Conservation (phyloP, 352 stramenopile species). For the Proteromonas lacertae region DNA sequence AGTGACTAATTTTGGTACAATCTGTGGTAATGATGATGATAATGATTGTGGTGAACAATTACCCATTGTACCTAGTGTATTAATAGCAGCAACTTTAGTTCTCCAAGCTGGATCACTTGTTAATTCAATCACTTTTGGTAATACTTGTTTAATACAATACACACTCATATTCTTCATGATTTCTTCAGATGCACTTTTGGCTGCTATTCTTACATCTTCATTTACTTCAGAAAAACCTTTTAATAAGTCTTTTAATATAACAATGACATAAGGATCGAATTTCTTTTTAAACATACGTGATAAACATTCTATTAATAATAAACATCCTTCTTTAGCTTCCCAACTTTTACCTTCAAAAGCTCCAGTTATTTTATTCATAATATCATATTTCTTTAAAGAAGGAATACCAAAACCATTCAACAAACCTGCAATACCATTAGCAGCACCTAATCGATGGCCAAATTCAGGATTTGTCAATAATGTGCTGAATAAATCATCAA, state of each 20-base stretch:
- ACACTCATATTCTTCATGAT: constrained; percentile 96
- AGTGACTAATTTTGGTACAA: constrained; percentile 62
- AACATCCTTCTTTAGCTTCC: constrained; percentile 40
- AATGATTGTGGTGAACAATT: constrained; percentile 94
- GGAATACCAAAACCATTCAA: constrained; percentile 95
- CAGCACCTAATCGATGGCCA: constrained; percentile 28
- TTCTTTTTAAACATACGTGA: constrained; percentile 72
- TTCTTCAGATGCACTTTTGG: constrained; percentile 47
- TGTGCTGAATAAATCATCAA: constrained; percentile 2
- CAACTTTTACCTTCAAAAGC: constrained; percentile 12
- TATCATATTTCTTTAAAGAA: constrained; percentile 74
- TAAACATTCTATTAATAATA: constrained; percentile 89
- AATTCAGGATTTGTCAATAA: constrained; percentile 7
- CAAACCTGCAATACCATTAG: constrained; percentile 81
- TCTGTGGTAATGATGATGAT: constrained; percentile 75
- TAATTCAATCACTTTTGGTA: constrained; percentile 75
- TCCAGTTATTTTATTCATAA: constrained; percentile 54
- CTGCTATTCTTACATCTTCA: constrained; percentile 71
- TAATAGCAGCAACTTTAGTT: constrained; percentile 92
- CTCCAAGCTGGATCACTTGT: constrained; percentile 39
- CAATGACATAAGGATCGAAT: constrained; percentile 91
- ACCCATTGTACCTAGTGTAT: constrained; percentile 75
- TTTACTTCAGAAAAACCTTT: constrained; percentile 81
- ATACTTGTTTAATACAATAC: constrained; percentile 90
- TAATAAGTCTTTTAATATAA: constrained; percentile 87